Evolutionary conservation across 2,329 filamentous ascomycete genomes (phyloP).

Genomic region (Ophiosphaerella herpotricha): DNA sequence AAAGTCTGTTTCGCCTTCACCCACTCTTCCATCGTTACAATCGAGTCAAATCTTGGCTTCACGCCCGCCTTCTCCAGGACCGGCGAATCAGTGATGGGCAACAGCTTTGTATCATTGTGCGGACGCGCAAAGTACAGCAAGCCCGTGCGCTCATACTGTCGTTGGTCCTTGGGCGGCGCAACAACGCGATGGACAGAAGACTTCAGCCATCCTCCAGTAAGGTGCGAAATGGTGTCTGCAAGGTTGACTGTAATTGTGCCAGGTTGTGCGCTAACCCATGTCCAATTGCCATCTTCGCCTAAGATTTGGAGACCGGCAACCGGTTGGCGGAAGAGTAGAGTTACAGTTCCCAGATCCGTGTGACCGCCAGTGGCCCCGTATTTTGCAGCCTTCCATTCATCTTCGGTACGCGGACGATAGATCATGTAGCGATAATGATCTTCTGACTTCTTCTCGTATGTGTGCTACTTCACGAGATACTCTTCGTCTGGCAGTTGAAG

Average conservation of each 20-base stretch:
- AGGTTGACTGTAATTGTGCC: conserved; percentile 50
- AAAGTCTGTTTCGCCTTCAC: conserved; percentile 30
- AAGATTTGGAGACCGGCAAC: conserved; percentile 62
- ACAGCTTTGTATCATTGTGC: conserved; percentile 46
- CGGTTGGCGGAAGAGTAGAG: conserved; percentile 63
- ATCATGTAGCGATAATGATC: conserved; percentile 68
- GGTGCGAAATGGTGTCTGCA: conserved; percentile 47
- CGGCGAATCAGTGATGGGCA: conserved; percentile 46
- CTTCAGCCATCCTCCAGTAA: conserved; percentile 52
- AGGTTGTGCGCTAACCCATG: conserved; percentile 48
- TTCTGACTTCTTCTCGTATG: conserved; percentile 62
- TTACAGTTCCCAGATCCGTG: conserved; percentile 62
- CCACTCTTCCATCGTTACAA: conserved; percentile 48
- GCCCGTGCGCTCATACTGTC: conserved; percentile 55
- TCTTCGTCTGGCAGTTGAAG: conserved; percentile 65
- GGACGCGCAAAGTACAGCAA: conserved; percentile 57
- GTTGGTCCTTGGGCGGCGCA: conserved; percentile 55
- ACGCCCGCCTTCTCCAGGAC: conserved; percentile 42
- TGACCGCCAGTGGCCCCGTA: conserved; percentile 56
- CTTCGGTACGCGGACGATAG: conserved; percentile 56
- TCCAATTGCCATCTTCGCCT: conserved; percentile 47
- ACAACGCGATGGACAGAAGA: conserved; percentile 56
- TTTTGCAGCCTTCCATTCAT: conserved; percentile 52
- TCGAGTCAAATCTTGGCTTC: conserved; percentile 44
- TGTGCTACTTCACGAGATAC: conserved; percentile 60